Percentiles rank a stretch among this genome's conserved stretches.
phyloP scores from a whole-genome alignment of 2,329 filamentous ascomycete species.

The Fusarium sublunatum region DNA sequence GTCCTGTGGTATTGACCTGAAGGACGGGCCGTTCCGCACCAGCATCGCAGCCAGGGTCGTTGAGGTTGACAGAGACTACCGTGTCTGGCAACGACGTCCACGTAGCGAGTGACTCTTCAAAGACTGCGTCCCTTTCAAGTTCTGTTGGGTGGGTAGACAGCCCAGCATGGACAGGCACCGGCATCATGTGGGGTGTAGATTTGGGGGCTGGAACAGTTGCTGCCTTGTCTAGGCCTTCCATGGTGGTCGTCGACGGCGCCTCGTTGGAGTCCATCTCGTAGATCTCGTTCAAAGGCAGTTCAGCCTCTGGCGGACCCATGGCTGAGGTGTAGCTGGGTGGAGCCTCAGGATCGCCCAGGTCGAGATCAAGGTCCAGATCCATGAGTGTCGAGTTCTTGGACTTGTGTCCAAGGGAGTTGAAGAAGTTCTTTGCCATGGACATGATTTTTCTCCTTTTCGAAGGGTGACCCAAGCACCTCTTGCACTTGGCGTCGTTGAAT shows the following conservation, averaged over 20 bases:
- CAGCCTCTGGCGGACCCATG: constrained; percentile 50
- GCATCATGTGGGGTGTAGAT: constrained; percentile 25
- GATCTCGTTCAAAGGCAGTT: constrained; percentile 63
- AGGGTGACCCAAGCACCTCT: constrained; percentile 61
- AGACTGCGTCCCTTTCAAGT: constrained; percentile 41
- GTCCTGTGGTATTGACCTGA: constrained; percentile 53
- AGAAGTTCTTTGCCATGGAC: constrained; percentile 65
- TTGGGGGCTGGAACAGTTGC: constrained; percentile 33
- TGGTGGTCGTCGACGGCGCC: constrained; percentile 50
- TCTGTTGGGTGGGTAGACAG: constrained; percentile 42
- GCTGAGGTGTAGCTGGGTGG: constrained; percentile 62
- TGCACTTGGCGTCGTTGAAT: constrained; percentile 64
- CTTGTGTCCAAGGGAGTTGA: constrained; percentile 63
- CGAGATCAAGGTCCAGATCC: constrained; percentile 46
- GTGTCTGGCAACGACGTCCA: constrained; percentile 46
- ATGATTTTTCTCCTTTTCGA: constrained; percentile 65
- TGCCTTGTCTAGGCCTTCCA: constrained; percentile 43
- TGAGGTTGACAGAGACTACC: constrained; percentile 41
- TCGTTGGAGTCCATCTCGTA: constrained; percentile 64
- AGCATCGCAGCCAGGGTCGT: constrained; percentile 32
- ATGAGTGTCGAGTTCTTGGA: constrained; percentile 51
- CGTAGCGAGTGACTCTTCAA: constrained; percentile 42
- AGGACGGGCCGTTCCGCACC: constrained; percentile 51
- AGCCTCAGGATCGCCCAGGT: constrained; percentile 51
- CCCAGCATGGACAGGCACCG: constrained; percentile 36